Percentiles rank a stretch among this genome's conserved stretches.
Conservation (phyloP, 129 eudicot genomes). For the Flaveria brownii region DNA sequence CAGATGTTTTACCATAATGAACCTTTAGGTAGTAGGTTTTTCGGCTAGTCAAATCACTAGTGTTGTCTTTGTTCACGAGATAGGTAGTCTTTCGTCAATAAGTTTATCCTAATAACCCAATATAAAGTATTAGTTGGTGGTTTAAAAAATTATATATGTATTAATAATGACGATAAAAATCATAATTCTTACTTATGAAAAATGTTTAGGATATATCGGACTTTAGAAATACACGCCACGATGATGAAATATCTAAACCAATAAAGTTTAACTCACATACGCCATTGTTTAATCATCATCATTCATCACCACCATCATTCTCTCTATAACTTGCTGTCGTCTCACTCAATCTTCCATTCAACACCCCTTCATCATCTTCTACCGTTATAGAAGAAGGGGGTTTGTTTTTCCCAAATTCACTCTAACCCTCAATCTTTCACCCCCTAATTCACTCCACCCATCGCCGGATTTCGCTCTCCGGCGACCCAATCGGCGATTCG, state of each 20-base stretch:
- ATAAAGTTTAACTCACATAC: constrained; percentile 9
- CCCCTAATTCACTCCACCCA: constrained; percentile 16
- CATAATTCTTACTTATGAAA: no score
- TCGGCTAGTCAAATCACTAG: no score
- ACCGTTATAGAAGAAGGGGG: constrained; percentile 3
- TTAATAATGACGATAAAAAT: no score
- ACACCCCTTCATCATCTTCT: constrained; percentile 5
- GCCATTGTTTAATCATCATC: background rate
- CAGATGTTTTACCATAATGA: no score
- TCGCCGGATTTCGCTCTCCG: background rate
- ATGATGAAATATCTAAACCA: constrained; percentile 21
- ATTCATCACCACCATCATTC: background rate
- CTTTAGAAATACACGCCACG: background rate
- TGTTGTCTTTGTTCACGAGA: no score
- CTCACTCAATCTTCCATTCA: constrained; percentile 32
- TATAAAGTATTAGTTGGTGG: no score
- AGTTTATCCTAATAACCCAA: no score
- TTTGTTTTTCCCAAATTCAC: background rate
- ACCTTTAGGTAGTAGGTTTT: no score
- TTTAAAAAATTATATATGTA: no score
- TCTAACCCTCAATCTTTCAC: constrained; percentile 14
- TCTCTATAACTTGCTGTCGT: constrained; percentile 23
- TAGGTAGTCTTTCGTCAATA: no score
- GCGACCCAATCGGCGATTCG: background rate
- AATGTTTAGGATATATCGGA: no score